Evolutionary conservation across 2,329 filamentous ascomycete genomes (phyloP).

Genomic region (Tolypocladium capitatum): DNA sequence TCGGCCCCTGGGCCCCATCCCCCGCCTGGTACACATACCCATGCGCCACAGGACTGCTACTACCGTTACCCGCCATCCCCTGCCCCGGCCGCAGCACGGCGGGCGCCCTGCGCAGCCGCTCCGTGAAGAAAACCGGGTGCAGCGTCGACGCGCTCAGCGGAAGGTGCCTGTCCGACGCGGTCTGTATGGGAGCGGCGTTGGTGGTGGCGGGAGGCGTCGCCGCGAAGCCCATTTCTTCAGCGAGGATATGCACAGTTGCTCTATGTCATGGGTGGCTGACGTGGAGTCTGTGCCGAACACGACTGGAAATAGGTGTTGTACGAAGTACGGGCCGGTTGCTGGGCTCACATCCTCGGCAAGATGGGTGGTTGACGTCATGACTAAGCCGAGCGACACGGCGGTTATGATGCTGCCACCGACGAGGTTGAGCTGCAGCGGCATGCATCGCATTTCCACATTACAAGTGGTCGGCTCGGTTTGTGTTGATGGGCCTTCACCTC

Average conservation of each 20-base stretch:
- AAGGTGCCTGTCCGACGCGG: constrained; percentile 13
- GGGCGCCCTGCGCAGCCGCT: constrained; percentile 43
- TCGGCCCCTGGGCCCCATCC: constrained; percentile 16
- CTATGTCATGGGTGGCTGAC: neutral
- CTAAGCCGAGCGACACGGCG: neutral
- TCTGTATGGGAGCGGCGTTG: constrained; percentile 7
- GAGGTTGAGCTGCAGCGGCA: neutral
- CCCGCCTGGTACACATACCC: constrained; percentile 46
- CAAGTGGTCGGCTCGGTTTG: neutral
- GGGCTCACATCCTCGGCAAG: neutral
- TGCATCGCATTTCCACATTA: neutral
- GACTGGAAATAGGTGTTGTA: neutral
- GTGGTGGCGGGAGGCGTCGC: neutral
- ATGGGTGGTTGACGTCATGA: neutral
- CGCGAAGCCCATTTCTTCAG: neutral
- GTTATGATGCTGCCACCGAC: neutral
- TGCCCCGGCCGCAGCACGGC: constrained; percentile 14
- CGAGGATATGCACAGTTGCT: neutral
- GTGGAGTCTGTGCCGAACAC: neutral
- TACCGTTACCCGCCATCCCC: neutral
- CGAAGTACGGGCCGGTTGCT: neutral
- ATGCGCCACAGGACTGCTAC: constrained; percentile 34
- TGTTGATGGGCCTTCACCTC: neutral
- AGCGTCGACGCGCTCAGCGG: constrained; percentile 43
- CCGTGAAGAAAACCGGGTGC: constrained; percentile 68